Percentiles rank a stretch among this genome's conserved stretches.
phyloP scores from a whole-genome alignment of 2,329 filamentous ascomycete species.

The Beauveria sp. region DNA sequence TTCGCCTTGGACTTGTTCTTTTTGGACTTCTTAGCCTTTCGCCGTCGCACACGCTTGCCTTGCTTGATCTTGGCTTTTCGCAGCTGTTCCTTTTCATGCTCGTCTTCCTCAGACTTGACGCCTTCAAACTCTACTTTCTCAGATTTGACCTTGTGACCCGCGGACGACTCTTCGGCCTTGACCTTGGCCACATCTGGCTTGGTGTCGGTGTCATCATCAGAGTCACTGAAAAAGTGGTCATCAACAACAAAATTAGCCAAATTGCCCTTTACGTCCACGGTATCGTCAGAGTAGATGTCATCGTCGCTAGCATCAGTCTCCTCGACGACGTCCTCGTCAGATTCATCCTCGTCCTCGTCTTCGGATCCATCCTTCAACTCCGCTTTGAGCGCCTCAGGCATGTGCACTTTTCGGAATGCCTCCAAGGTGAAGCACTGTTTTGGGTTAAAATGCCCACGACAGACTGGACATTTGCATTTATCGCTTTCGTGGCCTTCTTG shows the following conservation, averaged over 20 bases:
- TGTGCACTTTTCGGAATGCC: conserved; percentile 66
- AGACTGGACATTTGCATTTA: conserved; percentile 65
- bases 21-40: conserved; percentile 13
- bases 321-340: conserved; percentile 7
- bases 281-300: conserved; percentile 21
- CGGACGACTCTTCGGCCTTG: conserved; percentile 12
- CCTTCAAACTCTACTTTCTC: conserved; percentile 16
- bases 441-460: conserved; percentile 58
- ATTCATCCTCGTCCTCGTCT: conserved; percentile 24
- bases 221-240: conserved; percentile 22
- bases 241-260: conserved; percentile 27
- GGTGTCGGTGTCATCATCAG: conserved; percentile 26
- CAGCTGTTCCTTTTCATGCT: conserved; percentile 18
- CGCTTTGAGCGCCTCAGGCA: conserved; percentile 41
- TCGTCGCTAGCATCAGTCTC: conserved; percentile 22
- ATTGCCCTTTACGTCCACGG: conserved; percentile 26
- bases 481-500: conserved; percentile 51
- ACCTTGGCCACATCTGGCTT: conserved; percentile 18
- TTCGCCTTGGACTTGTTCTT: conserved; percentile 16
- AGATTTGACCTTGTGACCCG: not conserved
- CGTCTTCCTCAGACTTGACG: conserved; percentile 20
- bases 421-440: conserved; percentile 65
- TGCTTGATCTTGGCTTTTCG: conserved; percentile 6
- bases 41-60: not conserved
- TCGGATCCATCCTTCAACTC: conserved; percentile 28